phyloP scores from a whole-genome alignment of 2,329 filamentous ascomycete genomes.

The Xylariaceae sp. region DNA sequence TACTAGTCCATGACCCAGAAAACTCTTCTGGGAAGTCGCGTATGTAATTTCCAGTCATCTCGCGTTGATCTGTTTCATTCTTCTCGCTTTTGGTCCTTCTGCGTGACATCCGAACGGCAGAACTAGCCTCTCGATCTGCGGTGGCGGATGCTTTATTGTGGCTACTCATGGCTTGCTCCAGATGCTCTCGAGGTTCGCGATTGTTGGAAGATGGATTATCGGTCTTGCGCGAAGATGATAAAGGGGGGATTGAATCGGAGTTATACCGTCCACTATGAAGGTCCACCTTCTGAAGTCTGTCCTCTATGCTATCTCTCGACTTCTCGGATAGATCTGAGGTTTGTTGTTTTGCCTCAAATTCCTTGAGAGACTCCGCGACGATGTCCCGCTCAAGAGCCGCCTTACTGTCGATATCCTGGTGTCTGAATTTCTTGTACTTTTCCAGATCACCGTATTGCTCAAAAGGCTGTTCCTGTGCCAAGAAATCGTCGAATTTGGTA shows the following conservation, averaged over 20 bases:
- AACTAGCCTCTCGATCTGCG: conserved; percentile 33
- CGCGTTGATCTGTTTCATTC: conserved; percentile 23
- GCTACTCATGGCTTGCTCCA: conserved; percentile 37
- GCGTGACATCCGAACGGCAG: conserved; percentile 27
- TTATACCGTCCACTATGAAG: conserved; percentile 14
- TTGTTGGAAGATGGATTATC: conserved; percentile 1
- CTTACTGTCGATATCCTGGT: conserved; percentile 41
- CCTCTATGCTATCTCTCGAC: conserved; percentile 6
- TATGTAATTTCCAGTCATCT: conserved; percentile 51
- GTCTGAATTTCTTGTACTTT: conserved; percentile 42
- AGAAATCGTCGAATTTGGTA: conserved; percentile 29
- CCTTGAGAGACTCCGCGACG: conserved; percentile 40
- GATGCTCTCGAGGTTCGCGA: conserved; percentile 26
- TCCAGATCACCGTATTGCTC: conserved; percentile 45
- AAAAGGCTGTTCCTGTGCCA: conserved; percentile 31
- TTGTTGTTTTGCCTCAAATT: conserved; percentile 42
- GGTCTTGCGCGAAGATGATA: conserved; percentile 1
- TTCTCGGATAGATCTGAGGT: conserved; percentile 1
- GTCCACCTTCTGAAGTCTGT: conserved; percentile 24
- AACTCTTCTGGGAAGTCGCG: conserved; percentile 59
- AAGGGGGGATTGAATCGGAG: background rate
- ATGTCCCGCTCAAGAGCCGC: conserved; percentile 35
- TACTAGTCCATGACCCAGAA: conserved; percentile 43
- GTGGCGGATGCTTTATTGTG: conserved; percentile 36
- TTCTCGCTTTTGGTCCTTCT: conserved; percentile 26